phyloP scores from a whole-genome alignment of 2,329 filamentous ascomycete species.

The Exophiala bonariae region DNA sequence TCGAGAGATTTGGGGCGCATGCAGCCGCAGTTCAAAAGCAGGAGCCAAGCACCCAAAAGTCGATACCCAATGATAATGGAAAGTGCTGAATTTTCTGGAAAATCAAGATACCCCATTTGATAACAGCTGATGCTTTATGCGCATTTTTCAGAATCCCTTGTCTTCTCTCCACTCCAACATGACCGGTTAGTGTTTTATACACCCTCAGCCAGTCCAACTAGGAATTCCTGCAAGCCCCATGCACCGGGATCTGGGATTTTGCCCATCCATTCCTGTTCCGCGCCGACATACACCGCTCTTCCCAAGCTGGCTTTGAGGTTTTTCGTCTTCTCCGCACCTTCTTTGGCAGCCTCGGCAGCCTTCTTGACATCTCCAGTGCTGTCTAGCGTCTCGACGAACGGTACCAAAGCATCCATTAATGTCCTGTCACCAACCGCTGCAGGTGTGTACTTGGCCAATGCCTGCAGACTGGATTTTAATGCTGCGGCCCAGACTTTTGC shows the following conservation, averaged over 20 bases:
- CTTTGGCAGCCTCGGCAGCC: constrained; percentile 73
- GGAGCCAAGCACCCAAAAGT: too few relatives aligned
- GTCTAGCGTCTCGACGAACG: constrained; percentile 75
- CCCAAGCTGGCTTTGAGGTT: constrained; percentile 90
- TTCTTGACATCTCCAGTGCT: constrained; percentile 65
- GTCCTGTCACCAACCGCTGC: constrained; percentile 88
- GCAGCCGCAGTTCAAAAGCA: too few relatives aligned
- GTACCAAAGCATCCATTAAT: constrained; percentile 82
- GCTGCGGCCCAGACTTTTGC: constrained; percentile 64
- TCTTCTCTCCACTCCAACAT: too few relatives aligned
- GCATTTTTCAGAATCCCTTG: too few relatives aligned
- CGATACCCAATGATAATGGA: too few relatives aligned
- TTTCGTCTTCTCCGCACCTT: constrained; percentile 80
- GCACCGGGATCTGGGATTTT: constrained; percentile 73
- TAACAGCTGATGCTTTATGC: too few relatives aligned
- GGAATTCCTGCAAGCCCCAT: constrained; percentile 79
- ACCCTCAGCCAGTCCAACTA: constrained; percentile 70
- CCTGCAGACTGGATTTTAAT: constrained; percentile 67
- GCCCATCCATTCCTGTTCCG: constrained; percentile 63
- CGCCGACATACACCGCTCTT: constrained; percentile 78
- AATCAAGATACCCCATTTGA: too few relatives aligned
- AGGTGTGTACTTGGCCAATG: constrained; percentile 80
- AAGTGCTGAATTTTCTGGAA: too few relatives aligned
- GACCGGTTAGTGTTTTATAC: too few relatives aligned
- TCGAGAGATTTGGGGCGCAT: too few relatives aligned